These are phyloP conservation scores for Ustilago sp. DNA, from an alignment of 1,284 basidiomycete genomes.

Conservation along the genomic window DNA sequence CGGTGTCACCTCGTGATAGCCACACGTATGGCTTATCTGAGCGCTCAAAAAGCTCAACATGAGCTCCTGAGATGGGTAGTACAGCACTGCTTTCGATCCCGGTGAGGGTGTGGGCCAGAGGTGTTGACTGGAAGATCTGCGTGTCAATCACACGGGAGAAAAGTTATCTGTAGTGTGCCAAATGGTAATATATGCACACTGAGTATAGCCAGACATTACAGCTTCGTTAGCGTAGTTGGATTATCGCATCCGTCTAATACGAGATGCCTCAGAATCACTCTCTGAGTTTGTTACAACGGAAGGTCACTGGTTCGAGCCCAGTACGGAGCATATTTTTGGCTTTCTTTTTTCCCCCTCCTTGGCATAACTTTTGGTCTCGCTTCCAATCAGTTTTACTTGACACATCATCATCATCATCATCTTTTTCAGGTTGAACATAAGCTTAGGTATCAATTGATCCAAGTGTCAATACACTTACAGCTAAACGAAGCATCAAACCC, in stretches of 20 bases:
- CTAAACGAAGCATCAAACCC: not conserved
- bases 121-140: not conserved
- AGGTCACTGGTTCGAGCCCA: constrained; percentile 60
- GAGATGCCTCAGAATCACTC: constrained; percentile 27
- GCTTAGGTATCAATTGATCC: no score
- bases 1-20: not conserved
- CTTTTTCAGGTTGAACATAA: not conserved
- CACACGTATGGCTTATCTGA: not conserved
- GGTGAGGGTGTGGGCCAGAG: no score
- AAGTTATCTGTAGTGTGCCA: not conserved
- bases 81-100: no score
- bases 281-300: constrained; percentile 41
- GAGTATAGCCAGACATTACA: not conserved
- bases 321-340: constrained; percentile 44
- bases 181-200: not conserved
- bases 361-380: no score
- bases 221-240: constrained; percentile 54
- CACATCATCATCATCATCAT: not conserved
- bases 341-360: not conserved
- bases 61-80: no score
- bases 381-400: no score
- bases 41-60: no score
- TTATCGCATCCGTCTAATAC: constrained; percentile 50
- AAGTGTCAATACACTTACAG: not conserved
- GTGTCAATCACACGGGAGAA: constrained; percentile 14